Base-by-base conservation (phyloP, 352 stramenopile species). In the Phytopythium ostracodes region DNA sequence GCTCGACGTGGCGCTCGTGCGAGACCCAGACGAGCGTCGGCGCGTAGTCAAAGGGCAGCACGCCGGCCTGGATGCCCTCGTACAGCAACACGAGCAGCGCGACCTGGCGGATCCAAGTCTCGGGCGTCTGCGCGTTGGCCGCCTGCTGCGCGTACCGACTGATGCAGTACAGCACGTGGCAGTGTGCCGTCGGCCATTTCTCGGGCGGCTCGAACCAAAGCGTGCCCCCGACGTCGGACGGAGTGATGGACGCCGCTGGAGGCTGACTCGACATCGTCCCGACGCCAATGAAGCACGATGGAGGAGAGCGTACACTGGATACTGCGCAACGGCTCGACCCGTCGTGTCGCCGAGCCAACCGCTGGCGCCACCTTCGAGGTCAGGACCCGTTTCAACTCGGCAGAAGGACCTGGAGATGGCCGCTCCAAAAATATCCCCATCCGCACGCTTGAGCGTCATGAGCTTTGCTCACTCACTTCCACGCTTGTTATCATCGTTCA, bases 31-130 rank as follows among this genome's bases (percentile, higher is more conserved):
- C 84, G 20, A 93, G 93, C 50, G 91, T 94, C 24, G 96, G 96
- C 50, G 94, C 94, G 67, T 99, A 99, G 78, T 99, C 96, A 59
- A 98, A 99, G 33, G 96, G 79, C 35, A 99, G 75, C 25, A 96
- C 77, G n/a, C 92, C 87, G 12, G 86, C 59, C 33, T 98, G 92
- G 36, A 99, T 97, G 15, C 94, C 97, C 73, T 99, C 96, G 64
- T 99, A 98, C 22, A 99, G 73, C 15, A 99, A 70, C 57, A 99
- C 94, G 42, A 98, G 84, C 36, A 99, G 72, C 55, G 96, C 89
- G 46, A 96, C 81, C 70, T 98, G 97, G 24, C 96, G 87, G 55
- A 99, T 88, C 96, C 96, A 99, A 40, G 90, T 73, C 68, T 98
- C 94, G 36, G 82, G 86, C 25, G 92, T 89, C 11, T 97, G 84